phyloP scores from a whole-genome alignment of 192 early-diverging fungal species.

The Funneliformis geosporum region DNA sequence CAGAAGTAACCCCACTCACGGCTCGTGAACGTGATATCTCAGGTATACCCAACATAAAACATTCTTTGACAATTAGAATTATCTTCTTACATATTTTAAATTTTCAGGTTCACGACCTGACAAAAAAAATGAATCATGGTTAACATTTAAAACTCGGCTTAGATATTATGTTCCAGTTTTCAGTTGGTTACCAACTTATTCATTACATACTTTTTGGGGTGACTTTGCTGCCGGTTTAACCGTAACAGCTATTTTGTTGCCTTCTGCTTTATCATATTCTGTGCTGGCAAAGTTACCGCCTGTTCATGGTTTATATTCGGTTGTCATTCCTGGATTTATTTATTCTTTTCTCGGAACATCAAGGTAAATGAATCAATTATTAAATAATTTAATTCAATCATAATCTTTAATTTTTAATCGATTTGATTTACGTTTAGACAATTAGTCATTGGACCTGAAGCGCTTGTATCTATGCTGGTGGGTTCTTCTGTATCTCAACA shows the following conservation, averaged over 20 bases:
- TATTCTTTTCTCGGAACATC: conserved; percentile 95
- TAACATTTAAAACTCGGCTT: conserved; percentile 60
- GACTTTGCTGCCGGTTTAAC: conserved; percentile 90
- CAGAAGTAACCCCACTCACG: not conserved
- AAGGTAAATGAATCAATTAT: conserved; percentile 47
- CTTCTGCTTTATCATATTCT: conserved; percentile 85
- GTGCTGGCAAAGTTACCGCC: conserved; percentile 83
- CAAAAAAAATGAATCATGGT: conserved; percentile 36
- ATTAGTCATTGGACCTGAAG: conserved; percentile 94
- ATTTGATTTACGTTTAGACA: conserved; percentile 55
- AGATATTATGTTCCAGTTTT: conserved; percentile 94
- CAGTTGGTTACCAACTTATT: conserved; percentile 89
- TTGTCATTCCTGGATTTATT: conserved; percentile 77
- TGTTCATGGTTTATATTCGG: conserved; percentile 90
- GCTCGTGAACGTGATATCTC: not conserved
- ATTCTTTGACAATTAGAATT: not conserved
- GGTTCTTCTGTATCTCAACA: conserved; percentile 62
- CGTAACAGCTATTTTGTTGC: conserved; percentile 72
- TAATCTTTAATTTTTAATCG: not conserved
- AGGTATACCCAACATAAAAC: not conserved
- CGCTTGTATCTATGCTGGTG: conserved; percentile 85
- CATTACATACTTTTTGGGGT: conserved; percentile 56
- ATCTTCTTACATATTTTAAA: not conserved
- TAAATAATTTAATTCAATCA: not conserved
- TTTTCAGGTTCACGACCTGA: not conserved